Percentiles rank a stretch among this genome's conserved stretches.
These are phyloP conservation scores for Apiospora hydei DNA, from an alignment of 2,329 filamentous ascomycete species.

Conservation along the genomic window DNA sequence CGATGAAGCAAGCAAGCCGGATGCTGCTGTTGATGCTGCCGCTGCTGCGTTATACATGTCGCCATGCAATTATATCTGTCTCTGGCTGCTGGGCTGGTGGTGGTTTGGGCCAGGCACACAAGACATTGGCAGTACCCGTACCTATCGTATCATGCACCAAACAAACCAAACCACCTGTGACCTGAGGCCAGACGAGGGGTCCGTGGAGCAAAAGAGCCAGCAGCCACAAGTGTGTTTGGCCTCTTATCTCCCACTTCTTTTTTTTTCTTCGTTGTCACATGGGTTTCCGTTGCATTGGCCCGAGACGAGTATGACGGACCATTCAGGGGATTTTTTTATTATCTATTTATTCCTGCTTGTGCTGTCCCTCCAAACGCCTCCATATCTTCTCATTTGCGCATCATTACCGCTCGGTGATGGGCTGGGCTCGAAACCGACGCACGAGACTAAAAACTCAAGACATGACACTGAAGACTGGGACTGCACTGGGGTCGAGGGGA, in stretches of 20 bases:
- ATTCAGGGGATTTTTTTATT: background rate
- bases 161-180: background rate
- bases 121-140: background rate
- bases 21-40: background rate
- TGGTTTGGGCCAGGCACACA: background rate
- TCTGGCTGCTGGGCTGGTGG: background rate
- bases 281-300: slow-evolving; percentile 13
- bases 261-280: slow-evolving; percentile 5
- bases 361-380: background rate
- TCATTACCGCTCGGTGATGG: slow-evolving; percentile 22
- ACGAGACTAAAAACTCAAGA: slow-evolving; percentile 19
- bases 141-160: background rate
- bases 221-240: slow-evolving; percentile 7
- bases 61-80: background rate
- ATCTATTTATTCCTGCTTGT: background rate
- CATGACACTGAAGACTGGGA: background rate
- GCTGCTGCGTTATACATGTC: background rate
- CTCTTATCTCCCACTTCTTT: slow-evolving; percentile 19
- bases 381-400: slow-evolving; percentile 23
- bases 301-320: slow-evolving; percentile 19
- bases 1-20: background rate
- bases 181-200: background rate
- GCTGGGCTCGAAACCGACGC: slow-evolving; percentile 16
- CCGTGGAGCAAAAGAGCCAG: slow-evolving; percentile 15
- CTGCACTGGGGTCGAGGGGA: background rate